Percentiles rank a stretch among this genome's conserved stretches.
phyloP scores from a whole-genome alignment of 2,329 filamentous ascomycete genomes.

The Pseudogymnoascus sp. region DNA sequence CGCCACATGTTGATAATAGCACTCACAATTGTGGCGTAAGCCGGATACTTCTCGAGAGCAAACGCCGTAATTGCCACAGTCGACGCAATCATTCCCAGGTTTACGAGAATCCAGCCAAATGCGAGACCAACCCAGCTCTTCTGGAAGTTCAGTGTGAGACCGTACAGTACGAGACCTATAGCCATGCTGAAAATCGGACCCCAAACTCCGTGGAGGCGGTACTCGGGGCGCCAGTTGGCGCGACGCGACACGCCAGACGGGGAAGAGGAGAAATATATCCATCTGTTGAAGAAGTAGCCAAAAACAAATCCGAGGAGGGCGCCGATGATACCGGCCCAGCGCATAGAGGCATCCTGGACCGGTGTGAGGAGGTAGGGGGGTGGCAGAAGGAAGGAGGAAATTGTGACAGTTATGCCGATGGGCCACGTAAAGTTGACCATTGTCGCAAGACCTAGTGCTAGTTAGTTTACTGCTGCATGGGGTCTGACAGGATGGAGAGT shows the following conservation, averaged over 20 bases:
- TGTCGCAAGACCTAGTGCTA: slow-evolving; percentile 19
- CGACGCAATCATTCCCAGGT: slow-evolving; percentile 29
- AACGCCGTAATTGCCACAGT: slow-evolving; percentile 32
- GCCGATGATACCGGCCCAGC: slow-evolving; percentile 31
- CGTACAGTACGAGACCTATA: slow-evolving; percentile 28
- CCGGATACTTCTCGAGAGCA: slow-evolving; percentile 30
- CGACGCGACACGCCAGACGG: slow-evolving; percentile 14
- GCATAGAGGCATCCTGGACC: slow-evolving; percentile 30
- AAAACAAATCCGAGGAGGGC: slow-evolving; percentile 27
- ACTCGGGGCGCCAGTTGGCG: slow-evolving; percentile 26
- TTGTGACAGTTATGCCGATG: slow-evolving; percentile 32
- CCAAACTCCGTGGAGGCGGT: slow-evolving; percentile 32
- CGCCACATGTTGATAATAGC: slow-evolving; percentile 34
- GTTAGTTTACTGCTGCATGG: not conserved
- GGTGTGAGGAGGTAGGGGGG: slow-evolving; percentile 30
- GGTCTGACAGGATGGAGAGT: not conserved
- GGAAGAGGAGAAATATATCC: slow-evolving; percentile 22
- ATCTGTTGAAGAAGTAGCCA: slow-evolving; percentile 31
- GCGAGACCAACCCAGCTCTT: slow-evolving; percentile 32
- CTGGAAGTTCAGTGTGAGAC: slow-evolving; percentile 28
- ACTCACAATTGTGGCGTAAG: slow-evolving; percentile 28
- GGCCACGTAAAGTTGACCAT: slow-evolving; percentile 33
- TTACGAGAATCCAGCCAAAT: slow-evolving; percentile 32
- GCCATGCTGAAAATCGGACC: slow-evolving; percentile 27
- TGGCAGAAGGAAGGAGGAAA: slow-evolving; percentile 28